Percentiles rank a stretch among this genome's conserved stretches.
Evolutionary conservation across 1,284 basidiomycete genomes (phyloP).

Genomic region (Puccinia sorghi): DNA sequence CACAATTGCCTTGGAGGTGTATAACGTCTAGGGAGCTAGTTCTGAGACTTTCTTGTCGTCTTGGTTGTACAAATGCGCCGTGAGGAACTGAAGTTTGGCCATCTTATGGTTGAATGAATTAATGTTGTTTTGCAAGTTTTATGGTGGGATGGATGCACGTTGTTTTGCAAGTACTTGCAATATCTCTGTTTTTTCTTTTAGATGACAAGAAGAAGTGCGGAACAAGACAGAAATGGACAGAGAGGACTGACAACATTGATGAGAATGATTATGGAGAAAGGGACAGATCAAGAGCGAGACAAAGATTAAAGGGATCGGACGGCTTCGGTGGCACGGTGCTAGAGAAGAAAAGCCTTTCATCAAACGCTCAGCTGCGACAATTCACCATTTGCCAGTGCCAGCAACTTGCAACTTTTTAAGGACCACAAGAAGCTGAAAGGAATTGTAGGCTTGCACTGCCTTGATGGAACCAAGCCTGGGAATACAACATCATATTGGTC

Average conservation of each 20-base stretch:
- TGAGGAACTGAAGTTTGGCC: slow-evolving; percentile 41
- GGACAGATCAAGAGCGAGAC: slow-evolving; percentile 4
- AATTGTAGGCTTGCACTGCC: not conserved
- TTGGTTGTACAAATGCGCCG: slow-evolving; percentile 8
- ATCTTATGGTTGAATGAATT: no score
- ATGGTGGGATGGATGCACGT: not conserved
- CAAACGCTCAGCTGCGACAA: no score
- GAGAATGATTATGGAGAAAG: not conserved
- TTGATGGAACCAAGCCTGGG: not conserved
- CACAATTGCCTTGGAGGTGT: slow-evolving; percentile 11
- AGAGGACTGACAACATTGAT: no score
- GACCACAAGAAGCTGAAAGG: no score
- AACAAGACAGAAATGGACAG: no score
- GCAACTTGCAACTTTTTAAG: no score
- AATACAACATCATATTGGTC: not conserved
- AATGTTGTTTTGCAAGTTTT: not conserved
- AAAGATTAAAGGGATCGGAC: slow-evolving; percentile 6
- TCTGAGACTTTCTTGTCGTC: slow-evolving; percentile 17
- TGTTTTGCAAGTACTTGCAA: not conserved
- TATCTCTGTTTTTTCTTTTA: not conserved
- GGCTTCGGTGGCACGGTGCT: slow-evolving; percentile 1
- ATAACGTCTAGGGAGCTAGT: not conserved
- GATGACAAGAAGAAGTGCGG: not conserved
- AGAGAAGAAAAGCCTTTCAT: not conserved
- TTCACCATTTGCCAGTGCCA: no score